Base-by-base conservation (phyloP, 352 stramenopile species). In the Aphanomyces astaci region DNA sequence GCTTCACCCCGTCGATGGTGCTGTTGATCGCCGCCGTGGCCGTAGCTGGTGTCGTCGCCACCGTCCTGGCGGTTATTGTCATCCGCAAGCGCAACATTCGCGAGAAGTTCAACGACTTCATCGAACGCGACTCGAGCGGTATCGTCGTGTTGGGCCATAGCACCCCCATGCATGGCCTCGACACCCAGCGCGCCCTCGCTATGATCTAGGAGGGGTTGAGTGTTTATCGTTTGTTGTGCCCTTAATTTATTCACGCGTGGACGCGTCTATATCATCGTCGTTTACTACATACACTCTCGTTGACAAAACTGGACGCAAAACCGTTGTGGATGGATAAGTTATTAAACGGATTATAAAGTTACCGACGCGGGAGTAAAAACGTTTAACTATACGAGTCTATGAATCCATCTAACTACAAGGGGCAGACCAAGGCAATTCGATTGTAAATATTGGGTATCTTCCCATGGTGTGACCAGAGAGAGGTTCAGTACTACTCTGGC, bases 31-130 rank as follows among this genome's bases (percentile, higher is more conserved):
- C 40, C 7, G 7, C 27, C 2, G 43, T 68, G 2, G 62, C 39
- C 24, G 45, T 68, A n/a, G 45, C 28, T 24, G 56, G 32, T n/a
- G 56, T 65, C 33, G 39, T 51, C 4, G 56, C 39, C 7, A 31
- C 39, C 7, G 56, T 48, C 22, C 0, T 65, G 3, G 56, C 56
- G 10, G 36, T 48, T 22, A 15, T 22, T 15, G 32, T 32, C 17
- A 19, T 65, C 24, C 62, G 62, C 31, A 68, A 68, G 22, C 62
- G 62, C 62, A 57, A 52, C 62, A 60, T 43, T 3, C 24, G 30
- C 15, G 62, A 68, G 7, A 57, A 68, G 2, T 4, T 9, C 51
- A 36, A 59, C 51, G 62, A 68, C 19, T 40, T n/a, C 2, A 59
- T 68, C 36, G 30, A 62, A 33, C 62, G 62, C 62, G 62, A 68